Conservation (phyloP, 2,329 filamentous ascomycete species). For the Tolypocladium ovalisporum region DNA sequence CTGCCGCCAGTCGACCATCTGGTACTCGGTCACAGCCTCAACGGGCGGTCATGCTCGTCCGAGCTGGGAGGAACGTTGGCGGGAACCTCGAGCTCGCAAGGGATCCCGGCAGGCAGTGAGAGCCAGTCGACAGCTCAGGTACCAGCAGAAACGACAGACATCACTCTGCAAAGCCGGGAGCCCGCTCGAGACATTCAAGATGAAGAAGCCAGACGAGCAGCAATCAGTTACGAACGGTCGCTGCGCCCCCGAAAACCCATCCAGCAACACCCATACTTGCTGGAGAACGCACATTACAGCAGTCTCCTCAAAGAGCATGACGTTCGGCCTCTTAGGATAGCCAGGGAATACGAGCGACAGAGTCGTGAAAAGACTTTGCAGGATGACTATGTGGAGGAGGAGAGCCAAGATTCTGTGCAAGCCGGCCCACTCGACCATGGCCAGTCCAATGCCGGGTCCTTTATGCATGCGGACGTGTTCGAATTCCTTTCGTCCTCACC, state of each 20-base stretch:
- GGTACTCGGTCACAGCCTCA: constrained; percentile 1
- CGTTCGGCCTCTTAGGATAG: constrained; percentile 38
- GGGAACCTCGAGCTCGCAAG: background rate
- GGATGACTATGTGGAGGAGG: constrained; percentile 40
- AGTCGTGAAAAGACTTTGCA: constrained; percentile 32
- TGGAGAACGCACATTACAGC: constrained; percentile 45
- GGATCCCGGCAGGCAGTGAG: background rate
- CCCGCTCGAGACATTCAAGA: background rate
- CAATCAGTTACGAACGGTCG: constrained; percentile 31
- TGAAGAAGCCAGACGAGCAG: constrained; percentile 12
- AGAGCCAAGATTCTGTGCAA: constrained; percentile 31
- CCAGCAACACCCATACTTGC: constrained; percentile 47
- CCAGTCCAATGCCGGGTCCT: constrained; percentile 13
- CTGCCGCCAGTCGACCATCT: constrained; percentile 10
- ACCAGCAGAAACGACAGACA: background rate
- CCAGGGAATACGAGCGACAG: constrained; percentile 15
- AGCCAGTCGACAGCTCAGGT: background rate
- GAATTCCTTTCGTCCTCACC: constrained; percentile 17
- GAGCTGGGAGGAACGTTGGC: background rate
- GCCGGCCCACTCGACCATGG: constrained; percentile 23
- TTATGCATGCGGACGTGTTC: constrained; percentile 10
- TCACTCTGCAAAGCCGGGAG: background rate
- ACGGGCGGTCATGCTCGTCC: background rate
- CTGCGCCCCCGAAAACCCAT: constrained; percentile 50
- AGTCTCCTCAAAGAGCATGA: constrained; percentile 42